A percentile compares a stretch with the other conserved stretches of the same genome.
phyloP scores from a whole-genome alignment of 441 rosid genomes.

The Metrosideros polymorpha region DNA sequence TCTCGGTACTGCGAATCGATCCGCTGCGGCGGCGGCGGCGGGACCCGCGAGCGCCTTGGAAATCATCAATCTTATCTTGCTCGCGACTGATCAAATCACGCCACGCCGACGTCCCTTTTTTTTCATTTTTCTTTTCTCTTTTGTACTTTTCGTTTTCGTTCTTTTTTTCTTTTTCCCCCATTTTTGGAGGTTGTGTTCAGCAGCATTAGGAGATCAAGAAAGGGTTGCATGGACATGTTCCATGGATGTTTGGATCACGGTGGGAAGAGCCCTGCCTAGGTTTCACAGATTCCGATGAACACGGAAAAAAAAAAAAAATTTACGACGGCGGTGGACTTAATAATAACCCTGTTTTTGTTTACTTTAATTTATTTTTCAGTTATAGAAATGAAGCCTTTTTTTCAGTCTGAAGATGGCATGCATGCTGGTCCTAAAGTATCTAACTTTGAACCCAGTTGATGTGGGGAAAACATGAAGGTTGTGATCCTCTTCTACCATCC shows the following conservation, averaged over 20 bases:
- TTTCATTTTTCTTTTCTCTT: not conserved
- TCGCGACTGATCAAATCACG: not conserved
- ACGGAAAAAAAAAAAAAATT: not conserved
- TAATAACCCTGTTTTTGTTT: not conserved
- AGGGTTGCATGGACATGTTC: not conserved
- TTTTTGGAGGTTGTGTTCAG: not conserved
- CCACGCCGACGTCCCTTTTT: not conserved
- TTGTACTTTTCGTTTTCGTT: not conserved
- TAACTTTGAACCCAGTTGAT: not conserved
- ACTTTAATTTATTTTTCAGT: fast-evolving
- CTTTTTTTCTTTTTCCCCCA: not conserved
- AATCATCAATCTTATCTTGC: not conserved
- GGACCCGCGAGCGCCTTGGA: not conserved
- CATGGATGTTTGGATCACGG: not conserved
- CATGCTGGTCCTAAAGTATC: not conserved
- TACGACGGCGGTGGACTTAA: not conserved
- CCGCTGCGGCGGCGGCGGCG: not conserved
- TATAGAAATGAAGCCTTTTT: not conserved
- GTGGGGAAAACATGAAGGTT: not conserved
- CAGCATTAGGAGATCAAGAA: not conserved
- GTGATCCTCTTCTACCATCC: not conserved
- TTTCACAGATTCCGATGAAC: not conserved
- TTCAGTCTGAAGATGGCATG: not conserved
- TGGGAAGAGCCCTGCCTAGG: not conserved
- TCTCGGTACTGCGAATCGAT: not conserved